Evolutionary conservation across 108 stramenopile species (phyloP).

Genomic region (Stephanodiscus triporus): DNA sequence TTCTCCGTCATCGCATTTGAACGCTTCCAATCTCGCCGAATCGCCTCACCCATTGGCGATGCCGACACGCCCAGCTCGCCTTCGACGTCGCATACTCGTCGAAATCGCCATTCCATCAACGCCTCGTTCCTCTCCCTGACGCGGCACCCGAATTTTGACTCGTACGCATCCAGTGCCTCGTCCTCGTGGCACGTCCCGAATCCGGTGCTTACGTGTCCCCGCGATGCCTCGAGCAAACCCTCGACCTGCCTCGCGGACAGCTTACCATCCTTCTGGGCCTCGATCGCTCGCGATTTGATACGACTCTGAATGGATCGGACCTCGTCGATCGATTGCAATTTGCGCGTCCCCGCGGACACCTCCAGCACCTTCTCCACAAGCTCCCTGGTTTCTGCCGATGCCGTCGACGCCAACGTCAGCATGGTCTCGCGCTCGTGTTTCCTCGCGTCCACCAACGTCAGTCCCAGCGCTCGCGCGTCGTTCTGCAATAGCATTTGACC

Average conservation of each 20-base stretch:
- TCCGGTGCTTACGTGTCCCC: slow-evolving; percentile 60
- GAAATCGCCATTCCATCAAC: slow-evolving; percentile 69
- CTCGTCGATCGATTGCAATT: slow-evolving; percentile 37
- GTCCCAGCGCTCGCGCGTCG: slow-evolving; percentile 62
- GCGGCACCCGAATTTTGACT: slow-evolving; percentile 60
- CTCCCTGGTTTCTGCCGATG: slow-evolving; percentile 43
- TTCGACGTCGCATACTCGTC: slow-evolving; percentile 12
- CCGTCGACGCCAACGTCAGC: slow-evolving; percentile 55
- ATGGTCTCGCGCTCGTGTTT: slow-evolving; percentile 50
- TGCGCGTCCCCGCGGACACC: slow-evolving; percentile 48
- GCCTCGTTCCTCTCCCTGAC: slow-evolving; percentile 69
- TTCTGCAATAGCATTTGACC: slow-evolving; percentile 57
- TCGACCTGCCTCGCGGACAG: slow-evolving; percentile 49
- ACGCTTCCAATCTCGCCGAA: slow-evolving; percentile 11
- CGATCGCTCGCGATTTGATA: slow-evolving; percentile 29
- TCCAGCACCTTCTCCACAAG: slow-evolving; percentile 49
- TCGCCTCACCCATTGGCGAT: slow-evolving; percentile 34
- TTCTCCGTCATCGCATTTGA: background rate
- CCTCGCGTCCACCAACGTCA: slow-evolving; percentile 44
- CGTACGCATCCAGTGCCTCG: slow-evolving; percentile 73
- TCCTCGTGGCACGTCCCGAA: slow-evolving; percentile 76
- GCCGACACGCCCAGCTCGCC: slow-evolving; percentile 34
- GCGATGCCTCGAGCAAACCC: slow-evolving; percentile 51
- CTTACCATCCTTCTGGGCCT: slow-evolving; percentile 46
- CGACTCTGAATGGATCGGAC: slow-evolving; percentile 53